These are phyloP conservation scores for Amauroascus verrucosus DNA, from an alignment of 2,329 filamentous ascomycete genomes.

Conservation along the genomic window DNA sequence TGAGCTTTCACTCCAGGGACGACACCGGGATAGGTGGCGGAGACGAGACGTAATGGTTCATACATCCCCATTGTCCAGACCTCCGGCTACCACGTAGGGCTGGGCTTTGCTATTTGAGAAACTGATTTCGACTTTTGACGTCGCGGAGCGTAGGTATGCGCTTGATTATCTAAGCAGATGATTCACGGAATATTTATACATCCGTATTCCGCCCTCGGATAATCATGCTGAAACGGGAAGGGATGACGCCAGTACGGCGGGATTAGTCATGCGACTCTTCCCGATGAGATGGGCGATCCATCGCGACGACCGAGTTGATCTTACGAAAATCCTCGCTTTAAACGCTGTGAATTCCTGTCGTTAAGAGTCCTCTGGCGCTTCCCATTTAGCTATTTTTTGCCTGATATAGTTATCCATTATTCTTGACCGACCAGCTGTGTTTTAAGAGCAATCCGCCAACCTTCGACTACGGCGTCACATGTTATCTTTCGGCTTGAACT, in stretches of 20 bases:
- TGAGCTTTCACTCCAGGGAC: conserved; percentile 39
- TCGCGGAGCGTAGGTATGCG: too few species aligned
- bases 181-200: too few species aligned
- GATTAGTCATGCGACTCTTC: not conserved
- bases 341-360: conserved; percentile 6
- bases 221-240: not conserved
- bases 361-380: conserved; percentile 5
- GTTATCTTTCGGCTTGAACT: too few species aligned
- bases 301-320: not conserved
- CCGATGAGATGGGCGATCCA: not conserved
- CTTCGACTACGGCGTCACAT: too few species aligned
- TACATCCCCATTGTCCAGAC: conserved; percentile 35
- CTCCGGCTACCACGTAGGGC: conserved; percentile 11
- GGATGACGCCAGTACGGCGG: not conserved
- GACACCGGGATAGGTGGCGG: conserved; percentile 38
- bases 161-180: too few species aligned
- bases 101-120: not conserved
- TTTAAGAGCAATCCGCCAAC: too few species aligned
- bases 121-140: not conserved
- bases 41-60: conserved; percentile 37
- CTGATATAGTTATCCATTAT: too few species aligned
- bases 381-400: not conserved
- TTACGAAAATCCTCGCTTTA: not conserved
- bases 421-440: not conserved
- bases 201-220: too few species aligned